Base-by-base conservation (phyloP, 768 basidiomycete species). In the Tulasnella sp. region DNA sequence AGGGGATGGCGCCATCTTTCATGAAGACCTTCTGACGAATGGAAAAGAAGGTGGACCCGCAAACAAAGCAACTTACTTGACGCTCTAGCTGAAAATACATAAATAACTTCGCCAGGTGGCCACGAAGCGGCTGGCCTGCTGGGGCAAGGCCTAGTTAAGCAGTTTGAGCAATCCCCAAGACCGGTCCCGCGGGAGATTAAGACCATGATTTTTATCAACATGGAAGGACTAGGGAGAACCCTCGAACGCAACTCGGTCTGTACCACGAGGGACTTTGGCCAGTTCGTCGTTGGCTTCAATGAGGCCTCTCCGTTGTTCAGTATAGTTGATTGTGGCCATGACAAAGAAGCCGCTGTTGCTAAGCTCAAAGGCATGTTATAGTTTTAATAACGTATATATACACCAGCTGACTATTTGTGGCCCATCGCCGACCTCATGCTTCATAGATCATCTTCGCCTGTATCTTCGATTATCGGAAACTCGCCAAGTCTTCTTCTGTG, bases 291-390 rank as follows among this genome's bases (percentile, higher is more conserved):
- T 53, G 84, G 84, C 4, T 85, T 87, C 66, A 85, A 84, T 68
- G 80, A 83, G 69, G 81, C 84, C 10, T 72, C 78, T 15, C 79
- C 80, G 60, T 76, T 81, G 44, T 87, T 85, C 67, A 69, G 78
- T 52, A 80, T 87, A 71, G 75, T 84, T 34, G 85, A 87, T 68
- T 83, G 83, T 53, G 85, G 85, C 50, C 73, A 71, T 61, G 80
- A 75, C 51, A 87, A 87, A 70, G 85, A 87, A 73, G 82, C 80
- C 2, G 84, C 82, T 29, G 84, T 86, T 68, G 76, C 80, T 45
- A 87, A 87, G 71, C 78, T 87, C 67, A 84, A 83, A 76, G 82
- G 85, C 84, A 63, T 49, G 67, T 53, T 25, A 38, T 7, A 41
- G 31, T 25, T 15, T 38, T 5, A 5, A 38, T 15, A 15, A 38